Evolutionary conservation across 208 protist genomes (phyloP).

Genomic region (Acanthamoeba culbertsoni): DNA sequence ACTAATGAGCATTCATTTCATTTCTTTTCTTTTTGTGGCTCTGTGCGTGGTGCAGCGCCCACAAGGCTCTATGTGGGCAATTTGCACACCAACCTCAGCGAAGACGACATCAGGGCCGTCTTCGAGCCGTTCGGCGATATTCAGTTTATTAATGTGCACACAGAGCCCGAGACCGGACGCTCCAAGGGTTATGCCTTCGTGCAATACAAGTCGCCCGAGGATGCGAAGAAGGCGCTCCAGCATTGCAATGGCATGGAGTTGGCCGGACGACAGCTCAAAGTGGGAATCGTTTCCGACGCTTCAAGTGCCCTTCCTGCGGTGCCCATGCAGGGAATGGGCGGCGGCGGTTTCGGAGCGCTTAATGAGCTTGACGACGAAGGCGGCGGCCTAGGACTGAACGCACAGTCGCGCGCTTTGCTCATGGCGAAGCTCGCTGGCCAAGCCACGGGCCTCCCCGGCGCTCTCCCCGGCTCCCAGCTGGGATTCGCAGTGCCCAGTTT

Average conservation of each 20-base stretch:
- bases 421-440: slow-evolving; percentile 54
- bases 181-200: slow-evolving; percentile 75
- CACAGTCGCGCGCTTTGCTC: slow-evolving; percentile 58
- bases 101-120: slow-evolving; percentile 68
- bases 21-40: slow-evolving; percentile 1
- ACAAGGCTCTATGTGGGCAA: slow-evolving; percentile 72
- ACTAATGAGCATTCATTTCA: too few species aligned
- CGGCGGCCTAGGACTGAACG: slow-evolving; percentile 61
- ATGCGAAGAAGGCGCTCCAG: slow-evolving; percentile 73
- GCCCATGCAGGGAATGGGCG: neutral
- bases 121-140: slow-evolving; percentile 72
- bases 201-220: slow-evolving; percentile 70
- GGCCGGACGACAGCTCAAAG: slow-evolving; percentile 68
- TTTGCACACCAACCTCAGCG: slow-evolving; percentile 71
- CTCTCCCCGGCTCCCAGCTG: neutral
- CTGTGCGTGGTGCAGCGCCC: neutral
- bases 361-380: slow-evolving; percentile 54
- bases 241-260: slow-evolving; percentile 76
- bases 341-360: neutral
- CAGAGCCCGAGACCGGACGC: slow-evolving; percentile 63
- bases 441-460: neutral
- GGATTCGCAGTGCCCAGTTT: neutral
- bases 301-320: neutral
- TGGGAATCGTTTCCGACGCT: slow-evolving; percentile 54
- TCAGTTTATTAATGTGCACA: slow-evolving; percentile 62